Evolutionary conservation across 805 yeast species (phyloP).

Genomic region (Saturnispora serradocipensis): DNA sequence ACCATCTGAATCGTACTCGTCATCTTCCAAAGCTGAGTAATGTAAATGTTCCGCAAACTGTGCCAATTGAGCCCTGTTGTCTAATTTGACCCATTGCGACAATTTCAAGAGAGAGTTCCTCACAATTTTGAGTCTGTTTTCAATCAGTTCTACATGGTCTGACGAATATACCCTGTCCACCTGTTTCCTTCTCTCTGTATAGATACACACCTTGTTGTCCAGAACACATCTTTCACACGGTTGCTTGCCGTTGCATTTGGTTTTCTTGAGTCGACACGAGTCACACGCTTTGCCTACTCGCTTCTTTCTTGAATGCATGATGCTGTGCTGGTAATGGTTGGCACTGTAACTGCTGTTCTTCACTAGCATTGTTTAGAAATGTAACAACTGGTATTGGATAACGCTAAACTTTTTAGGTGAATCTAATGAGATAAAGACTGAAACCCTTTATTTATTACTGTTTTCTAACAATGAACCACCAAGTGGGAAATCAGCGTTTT

Average conservation of each 20-base stretch:
- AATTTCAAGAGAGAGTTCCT: conserved; percentile 40
- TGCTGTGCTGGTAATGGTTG: not conserved
- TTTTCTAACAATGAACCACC: not conserved
- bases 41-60: not conserved
- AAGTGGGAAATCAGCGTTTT: not conserved
- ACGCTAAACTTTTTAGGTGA: not conserved
- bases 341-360: not conserved
- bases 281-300: conserved; percentile 61
- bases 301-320: conserved; percentile 30
- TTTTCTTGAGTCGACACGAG: conserved; percentile 51
- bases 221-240: conserved; percentile 49
- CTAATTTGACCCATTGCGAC: conserved; percentile 21
- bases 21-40: not conserved
- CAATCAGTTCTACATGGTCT: conserved; percentile 56
- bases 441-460: not conserved
- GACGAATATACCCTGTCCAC: conserved; percentile 48
- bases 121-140: conserved; percentile 45
- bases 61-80: not conserved
- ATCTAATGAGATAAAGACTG: not conserved
- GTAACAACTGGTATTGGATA: not conserved
- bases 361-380: not conserved
- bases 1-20: not conserved
- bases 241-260: conserved; percentile 54
- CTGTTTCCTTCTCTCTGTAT: conserved; percentile 44
- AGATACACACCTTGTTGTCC: conserved; percentile 52